Evolutionary conservation across 495 filamentous ascomycete species (phyloP).

Genomic region (Neurospora discreta): DNA sequence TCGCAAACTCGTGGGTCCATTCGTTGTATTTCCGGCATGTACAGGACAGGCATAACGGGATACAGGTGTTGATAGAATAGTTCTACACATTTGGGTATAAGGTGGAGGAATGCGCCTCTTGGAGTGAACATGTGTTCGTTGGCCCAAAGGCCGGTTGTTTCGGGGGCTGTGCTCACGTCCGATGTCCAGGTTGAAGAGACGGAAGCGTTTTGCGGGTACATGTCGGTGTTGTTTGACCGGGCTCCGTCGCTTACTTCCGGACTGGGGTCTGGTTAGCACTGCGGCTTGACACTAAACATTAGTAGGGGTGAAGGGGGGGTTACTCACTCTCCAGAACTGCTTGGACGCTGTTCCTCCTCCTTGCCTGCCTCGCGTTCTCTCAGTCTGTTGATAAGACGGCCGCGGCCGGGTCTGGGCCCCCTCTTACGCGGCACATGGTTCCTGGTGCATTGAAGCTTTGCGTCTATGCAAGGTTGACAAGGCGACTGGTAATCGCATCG

Average conservation of each 20-base stretch:
- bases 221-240: neutral
- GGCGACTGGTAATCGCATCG: slow-evolving; percentile 23
- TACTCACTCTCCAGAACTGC: neutral
- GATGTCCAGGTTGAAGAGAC: neutral
- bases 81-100: slow-evolving; percentile 24
- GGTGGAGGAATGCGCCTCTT: slow-evolving; percentile 16
- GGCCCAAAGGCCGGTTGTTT: slow-evolving; percentile 16
- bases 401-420: slow-evolving; percentile 24
- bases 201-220: neutral
- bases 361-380: slow-evolving; percentile 8
- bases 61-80: slow-evolving; percentile 27
- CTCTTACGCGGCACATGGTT: slow-evolving; percentile 26
- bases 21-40: slow-evolving; percentile 20
- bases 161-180: slow-evolving; percentile 7
- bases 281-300: neutral
- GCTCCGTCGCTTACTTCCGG: neutral
- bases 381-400: slow-evolving; percentile 24
- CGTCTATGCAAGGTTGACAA: slow-evolving; percentile 22
- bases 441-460: slow-evolving; percentile 22
- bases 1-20: slow-evolving; percentile 13
- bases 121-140: slow-evolving; percentile 18
- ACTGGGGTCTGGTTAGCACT: neutral
- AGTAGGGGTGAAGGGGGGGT: too few species aligned
- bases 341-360: neutral
- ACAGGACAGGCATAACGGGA: slow-evolving; percentile 26